Base-by-base conservation (phyloP, 371 early-diverging fungal species). In the Batkoa obscura region DNA sequence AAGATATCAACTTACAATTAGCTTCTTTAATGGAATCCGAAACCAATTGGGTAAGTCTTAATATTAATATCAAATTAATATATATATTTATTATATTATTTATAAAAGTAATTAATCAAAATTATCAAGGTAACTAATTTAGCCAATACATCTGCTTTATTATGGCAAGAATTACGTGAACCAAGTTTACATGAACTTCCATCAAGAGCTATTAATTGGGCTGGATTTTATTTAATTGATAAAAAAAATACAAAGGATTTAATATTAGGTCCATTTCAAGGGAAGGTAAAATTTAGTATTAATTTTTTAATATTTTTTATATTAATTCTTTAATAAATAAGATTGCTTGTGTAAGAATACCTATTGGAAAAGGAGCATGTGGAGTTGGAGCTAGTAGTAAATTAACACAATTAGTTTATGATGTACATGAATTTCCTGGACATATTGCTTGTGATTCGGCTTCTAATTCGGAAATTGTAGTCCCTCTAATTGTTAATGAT, bases 391-490 rank as follows among this genome's bases (percentile, higher is more conserved):
- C 88, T 2, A 55, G 57, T 1, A 66, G 66, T 37, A 61, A 65
- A 31, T 8, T 63, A 55, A 72, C 84, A 0, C 68, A 80, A 53
- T 58, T 90, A 1, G 80, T 93, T 41, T 59, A 65, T 51, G 80
- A 93, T 61, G 90, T 90, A 31, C 84, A 87, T 64, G 69, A 71
- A 41, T 90, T 89, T 57, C 78, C 81, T 4, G 89, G 89, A 17
- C 93, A 93, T 70, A 93, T 93, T 66, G 89, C 91, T 1, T 93
- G 93, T 60, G 93, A 93, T 66, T 72, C 86, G 10, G 83, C 81
- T 3, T 80, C 83, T n/a, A 75, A 80, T 59, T 84, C 84, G 43
- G 93, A 93, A 69, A 73, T 90, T 42, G 93, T 93, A 0, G 80
- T 93, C 41, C 93, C 93, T n/a, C 62, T 93, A 57, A 61, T 77